These are phyloP conservation scores for Rhododendron henanense DNA, from an alignment of 148 eudicot genomes.

Conservation along the genomic window DNA sequence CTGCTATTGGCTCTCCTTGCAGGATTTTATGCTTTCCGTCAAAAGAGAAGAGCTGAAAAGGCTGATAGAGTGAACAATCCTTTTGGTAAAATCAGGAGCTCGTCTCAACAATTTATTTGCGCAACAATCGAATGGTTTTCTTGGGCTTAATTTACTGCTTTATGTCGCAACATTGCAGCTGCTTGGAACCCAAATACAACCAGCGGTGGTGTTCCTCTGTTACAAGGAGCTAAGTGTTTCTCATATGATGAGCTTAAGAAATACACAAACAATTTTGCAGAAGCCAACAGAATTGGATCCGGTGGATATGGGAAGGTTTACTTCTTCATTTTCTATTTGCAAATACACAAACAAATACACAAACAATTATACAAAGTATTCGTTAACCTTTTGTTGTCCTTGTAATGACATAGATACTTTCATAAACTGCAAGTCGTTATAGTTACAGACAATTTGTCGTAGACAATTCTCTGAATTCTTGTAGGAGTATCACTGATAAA, in stretches of 20 bases:
- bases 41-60: conserved; percentile 50
- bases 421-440: background rate
- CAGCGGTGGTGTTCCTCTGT: conserved; percentile 15
- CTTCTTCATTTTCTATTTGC: background rate
- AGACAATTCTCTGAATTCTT: background rate
- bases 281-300: conserved; percentile 10
- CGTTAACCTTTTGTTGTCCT: background rate
- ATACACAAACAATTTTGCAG: background rate
- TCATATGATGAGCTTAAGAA: background rate
- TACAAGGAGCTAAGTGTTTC: conserved; percentile 12
- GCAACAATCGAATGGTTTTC: background rate
- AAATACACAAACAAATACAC: no score
- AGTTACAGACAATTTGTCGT: background rate
- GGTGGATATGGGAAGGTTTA: conserved; percentile 23
- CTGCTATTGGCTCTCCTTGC: conserved; percentile 38
- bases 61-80: conserved; percentile 49
- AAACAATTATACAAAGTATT: background rate
- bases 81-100: conserved; percentile 44
- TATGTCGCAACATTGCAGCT: conserved; percentile 37
- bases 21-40: conserved; percentile 52
- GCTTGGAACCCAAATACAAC: conserved; percentile 49
- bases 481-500: no score
- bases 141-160: background rate
- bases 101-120: background rate
- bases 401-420: background rate